A percentile compares a stretch with the other conserved stretches of the same genome.
These are phyloP conservation scores for Metschnikowia chrysomelidarum DNA, from an alignment of 805 yeast genomes.

Conservation along the genomic window DNA sequence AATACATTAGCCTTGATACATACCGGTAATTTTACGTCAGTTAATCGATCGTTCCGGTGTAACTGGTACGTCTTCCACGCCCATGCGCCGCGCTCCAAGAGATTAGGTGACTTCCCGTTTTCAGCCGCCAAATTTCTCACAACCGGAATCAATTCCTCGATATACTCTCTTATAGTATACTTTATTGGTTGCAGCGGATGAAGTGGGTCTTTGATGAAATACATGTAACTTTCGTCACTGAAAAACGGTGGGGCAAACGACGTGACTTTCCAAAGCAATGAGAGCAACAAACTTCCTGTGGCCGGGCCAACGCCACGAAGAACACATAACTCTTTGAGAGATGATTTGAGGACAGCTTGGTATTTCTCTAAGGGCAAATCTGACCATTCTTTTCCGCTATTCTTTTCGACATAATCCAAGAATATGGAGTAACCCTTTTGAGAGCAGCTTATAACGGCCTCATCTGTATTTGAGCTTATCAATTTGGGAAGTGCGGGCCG, in stretches of 20 bases:
- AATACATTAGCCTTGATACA: constrained; percentile 16
- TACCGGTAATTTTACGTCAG: constrained; percentile 23
- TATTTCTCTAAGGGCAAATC: constrained; percentile 15
- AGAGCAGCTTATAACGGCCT: constrained; percentile 30
- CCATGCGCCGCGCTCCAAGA: constrained; percentile 39
- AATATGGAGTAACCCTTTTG: constrained; percentile 23
- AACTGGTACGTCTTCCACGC: constrained; percentile 31
- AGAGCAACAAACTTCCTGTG: constrained; percentile 44
- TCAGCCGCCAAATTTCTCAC: constrained; percentile 6
- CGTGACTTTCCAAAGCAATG: constrained; percentile 26
- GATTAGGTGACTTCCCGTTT: constrained; percentile 4
- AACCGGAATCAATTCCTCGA: constrained; percentile 30
- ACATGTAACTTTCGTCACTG: constrained; percentile 47
- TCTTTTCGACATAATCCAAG: constrained; percentile 8
- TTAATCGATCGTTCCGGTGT: constrained; percentile 24
- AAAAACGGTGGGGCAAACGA: constrained; percentile 43
- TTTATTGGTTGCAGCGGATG: constrained; percentile 33
- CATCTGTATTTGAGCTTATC: constrained; percentile 35
- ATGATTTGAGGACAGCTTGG: constrained; percentile 18
- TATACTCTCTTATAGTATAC: constrained; percentile 42
- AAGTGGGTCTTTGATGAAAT: constrained; percentile 27
- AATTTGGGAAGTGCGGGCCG: constrained; percentile 44
- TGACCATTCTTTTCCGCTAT: constrained; percentile 9
- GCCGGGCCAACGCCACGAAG: constrained; percentile 52
- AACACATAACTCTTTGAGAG: constrained; percentile 32